Evolutionary conservation across 768 basidiomycete genomes (phyloP).

Genomic region (Mycena sanguinolenta): DNA sequence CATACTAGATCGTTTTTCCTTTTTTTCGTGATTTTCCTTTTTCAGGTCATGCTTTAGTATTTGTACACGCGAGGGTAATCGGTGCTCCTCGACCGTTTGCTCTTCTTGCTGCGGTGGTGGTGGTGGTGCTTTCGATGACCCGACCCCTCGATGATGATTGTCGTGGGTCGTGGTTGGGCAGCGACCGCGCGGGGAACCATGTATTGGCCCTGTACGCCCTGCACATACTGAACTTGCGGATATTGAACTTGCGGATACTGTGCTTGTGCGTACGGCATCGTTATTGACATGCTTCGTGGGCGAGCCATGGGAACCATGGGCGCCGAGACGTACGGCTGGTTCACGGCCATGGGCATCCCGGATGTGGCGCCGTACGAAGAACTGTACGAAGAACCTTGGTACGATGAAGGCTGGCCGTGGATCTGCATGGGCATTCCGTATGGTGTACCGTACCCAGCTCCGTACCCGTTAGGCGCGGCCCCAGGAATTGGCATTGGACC

Average conservation of each 20-base stretch:
- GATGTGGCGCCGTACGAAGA: constrained; percentile 32
- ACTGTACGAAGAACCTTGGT: constrained; percentile 37
- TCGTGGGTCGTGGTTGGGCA: constrained; percentile 35
- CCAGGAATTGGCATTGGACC: constrained; percentile 23
- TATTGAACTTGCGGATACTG: constrained; percentile 38
- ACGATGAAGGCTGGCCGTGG: constrained; percentile 36
- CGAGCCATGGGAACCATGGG: constrained; percentile 43
- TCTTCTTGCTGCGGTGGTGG: constrained; percentile 47
- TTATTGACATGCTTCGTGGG: constrained; percentile 50
- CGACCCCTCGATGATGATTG: constrained; percentile 46
- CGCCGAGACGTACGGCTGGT: constrained; percentile 22
- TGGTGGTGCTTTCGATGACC: constrained; percentile 48
- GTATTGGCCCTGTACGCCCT: constrained; percentile 25
- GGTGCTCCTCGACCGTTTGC: constrained; percentile 46
- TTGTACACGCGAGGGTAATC: constrained; percentile 33
- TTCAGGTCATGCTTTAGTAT: constrained; percentile 1
- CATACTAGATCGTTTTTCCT: neutral
- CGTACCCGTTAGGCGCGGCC: constrained; percentile 5
- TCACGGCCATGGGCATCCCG: constrained; percentile 33
- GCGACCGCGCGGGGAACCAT: constrained; percentile 31
- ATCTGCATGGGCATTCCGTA: constrained; percentile 29
- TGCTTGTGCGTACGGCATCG: constrained; percentile 45
- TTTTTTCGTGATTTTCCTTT: neutral
- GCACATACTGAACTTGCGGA: constrained; percentile 34
- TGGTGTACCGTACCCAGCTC: constrained; percentile 10